Evolutionary conservation across 2,329 filamentous ascomycete genomes (phyloP).

Genomic region (Ascochyta koolunga): DNA sequence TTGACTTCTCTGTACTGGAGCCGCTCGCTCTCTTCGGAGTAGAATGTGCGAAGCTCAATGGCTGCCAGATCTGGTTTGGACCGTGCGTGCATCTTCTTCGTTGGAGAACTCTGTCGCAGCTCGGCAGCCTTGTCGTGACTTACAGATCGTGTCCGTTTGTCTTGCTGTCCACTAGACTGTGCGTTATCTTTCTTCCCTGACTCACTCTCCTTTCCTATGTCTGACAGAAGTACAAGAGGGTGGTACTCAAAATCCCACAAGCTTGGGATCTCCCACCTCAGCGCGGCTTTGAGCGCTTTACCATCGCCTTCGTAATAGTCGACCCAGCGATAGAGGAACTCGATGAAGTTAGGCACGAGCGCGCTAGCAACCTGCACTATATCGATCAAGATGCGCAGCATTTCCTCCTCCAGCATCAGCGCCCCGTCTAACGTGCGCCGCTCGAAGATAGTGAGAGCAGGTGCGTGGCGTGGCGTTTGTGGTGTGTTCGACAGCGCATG

Average conservation of each 20-base stretch:
- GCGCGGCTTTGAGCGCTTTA: conserved; percentile 39
- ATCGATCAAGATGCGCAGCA: conserved; percentile 39
- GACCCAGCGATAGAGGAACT: conserved; percentile 43
- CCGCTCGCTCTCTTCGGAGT: conserved; percentile 36
- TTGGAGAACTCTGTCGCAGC: conserved; percentile 22
- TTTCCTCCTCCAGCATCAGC: conserved; percentile 35
- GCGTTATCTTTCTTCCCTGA: background rate
- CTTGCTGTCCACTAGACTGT: background rate
- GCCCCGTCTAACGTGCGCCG: conserved; percentile 28
- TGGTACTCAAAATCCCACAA: conserved; percentile 45
- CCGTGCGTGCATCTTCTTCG: conserved; percentile 22
- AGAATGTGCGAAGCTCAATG: conserved; percentile 26
- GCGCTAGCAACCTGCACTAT: conserved; percentile 36
- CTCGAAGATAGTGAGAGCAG: conserved; percentile 23
- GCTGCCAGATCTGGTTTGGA: conserved; percentile 33
- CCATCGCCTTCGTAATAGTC: conserved; percentile 43
- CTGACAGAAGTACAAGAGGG: conserved; percentile 27
- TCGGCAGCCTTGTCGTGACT: conserved; percentile 11
- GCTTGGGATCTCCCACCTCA: conserved; percentile 42
- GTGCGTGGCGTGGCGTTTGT: conserved; percentile 9
- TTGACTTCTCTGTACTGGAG: conserved; percentile 41
- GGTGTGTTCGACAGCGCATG: background rate
- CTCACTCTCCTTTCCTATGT: conserved; percentile 3
- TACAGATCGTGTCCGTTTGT: background rate
- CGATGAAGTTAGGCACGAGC: conserved; percentile 43